Evolutionary conservation across 331 rosid genomes (phyloP).

Genomic region (Acacia pycnantha): DNA sequence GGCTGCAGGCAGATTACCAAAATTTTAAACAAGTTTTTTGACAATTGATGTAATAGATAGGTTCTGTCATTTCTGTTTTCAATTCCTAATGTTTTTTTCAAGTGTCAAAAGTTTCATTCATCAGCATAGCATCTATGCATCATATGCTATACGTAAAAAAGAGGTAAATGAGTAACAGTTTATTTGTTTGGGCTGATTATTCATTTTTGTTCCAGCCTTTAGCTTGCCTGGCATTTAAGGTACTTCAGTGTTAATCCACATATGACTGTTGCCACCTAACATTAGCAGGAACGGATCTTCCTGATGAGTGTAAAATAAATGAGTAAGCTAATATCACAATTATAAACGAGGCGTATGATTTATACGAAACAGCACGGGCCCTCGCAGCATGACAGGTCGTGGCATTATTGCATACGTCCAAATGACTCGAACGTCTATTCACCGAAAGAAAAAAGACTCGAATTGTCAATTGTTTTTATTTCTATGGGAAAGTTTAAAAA

Average conservation of each 20-base stretch:
- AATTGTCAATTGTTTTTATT: too few relatives aligned
- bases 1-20: neutral
- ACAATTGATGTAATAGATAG: neutral
- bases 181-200: neutral
- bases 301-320: too few relatives aligned
- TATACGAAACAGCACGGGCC: neutral
- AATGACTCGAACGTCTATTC: neutral
- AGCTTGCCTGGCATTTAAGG: neutral
- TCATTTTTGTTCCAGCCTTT: neutral
- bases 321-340: neutral
- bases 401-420: slow-evolving; percentile 4
- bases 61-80: neutral
- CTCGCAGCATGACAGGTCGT: slow-evolving; percentile 11
- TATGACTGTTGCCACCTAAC: neutral
- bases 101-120: neutral
- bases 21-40: neutral
- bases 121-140: neutral
- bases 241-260: neutral
- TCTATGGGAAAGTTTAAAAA: too few relatives aligned
- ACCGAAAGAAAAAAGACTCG: neutral
- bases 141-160: neutral
- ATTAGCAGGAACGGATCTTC: neutral
- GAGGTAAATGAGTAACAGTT: neutral
- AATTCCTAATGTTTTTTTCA: neutral
- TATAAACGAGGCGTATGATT: neutral